phyloP scores from a whole-genome alignment of 2,329 filamentous ascomycete species.

The Xylaria hypoxylon region DNA sequence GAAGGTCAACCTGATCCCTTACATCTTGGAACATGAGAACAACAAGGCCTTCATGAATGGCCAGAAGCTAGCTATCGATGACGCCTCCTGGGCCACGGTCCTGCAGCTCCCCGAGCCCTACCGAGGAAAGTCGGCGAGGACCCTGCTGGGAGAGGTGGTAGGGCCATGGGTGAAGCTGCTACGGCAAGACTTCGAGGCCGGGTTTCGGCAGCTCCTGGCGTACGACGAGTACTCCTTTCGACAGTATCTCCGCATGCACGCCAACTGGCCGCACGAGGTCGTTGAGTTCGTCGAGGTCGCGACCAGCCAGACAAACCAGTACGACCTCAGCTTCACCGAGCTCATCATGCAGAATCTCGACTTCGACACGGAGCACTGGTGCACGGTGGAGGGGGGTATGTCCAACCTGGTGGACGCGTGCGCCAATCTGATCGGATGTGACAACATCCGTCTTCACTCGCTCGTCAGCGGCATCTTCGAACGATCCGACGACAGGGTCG shows the following conservation, averaged over 20 bases:
- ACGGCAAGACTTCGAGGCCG: conserved; percentile 30
- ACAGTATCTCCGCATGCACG: conserved; percentile 15
- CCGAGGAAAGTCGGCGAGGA: conserved; percentile 20
- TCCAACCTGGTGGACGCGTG: background rate
- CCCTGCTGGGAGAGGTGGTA: conserved; percentile 26
- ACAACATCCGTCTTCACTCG: conserved; percentile 17
- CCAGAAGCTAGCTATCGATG: no score
- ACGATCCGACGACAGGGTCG: conserved; percentile 3
- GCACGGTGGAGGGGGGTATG: conserved; percentile 20
- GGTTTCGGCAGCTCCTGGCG: conserved; percentile 27
- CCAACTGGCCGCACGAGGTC: conserved; percentile 33
- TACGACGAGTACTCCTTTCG: conserved; percentile 36
- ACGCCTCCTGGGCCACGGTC: no score
- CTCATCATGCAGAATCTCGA: conserved; percentile 36
- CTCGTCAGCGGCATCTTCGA: conserved; percentile 4
- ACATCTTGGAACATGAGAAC: conserved; percentile 30
- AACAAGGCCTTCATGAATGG: conserved; percentile 12
- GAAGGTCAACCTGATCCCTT: conserved; percentile 33
- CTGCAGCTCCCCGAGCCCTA: conserved; percentile 18
- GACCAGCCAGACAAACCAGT: conserved; percentile 34
- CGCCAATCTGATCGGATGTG: conserved; percentile 20
- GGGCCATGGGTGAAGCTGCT: conserved; percentile 27
- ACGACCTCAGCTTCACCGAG: conserved; percentile 33
- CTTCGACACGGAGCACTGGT: conserved; percentile 19
- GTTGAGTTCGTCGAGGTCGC: conserved; percentile 36